Evolutionary conservation across 306 rosid species (phyloP).

Genomic region (Fragaria nilgerrensis): DNA sequence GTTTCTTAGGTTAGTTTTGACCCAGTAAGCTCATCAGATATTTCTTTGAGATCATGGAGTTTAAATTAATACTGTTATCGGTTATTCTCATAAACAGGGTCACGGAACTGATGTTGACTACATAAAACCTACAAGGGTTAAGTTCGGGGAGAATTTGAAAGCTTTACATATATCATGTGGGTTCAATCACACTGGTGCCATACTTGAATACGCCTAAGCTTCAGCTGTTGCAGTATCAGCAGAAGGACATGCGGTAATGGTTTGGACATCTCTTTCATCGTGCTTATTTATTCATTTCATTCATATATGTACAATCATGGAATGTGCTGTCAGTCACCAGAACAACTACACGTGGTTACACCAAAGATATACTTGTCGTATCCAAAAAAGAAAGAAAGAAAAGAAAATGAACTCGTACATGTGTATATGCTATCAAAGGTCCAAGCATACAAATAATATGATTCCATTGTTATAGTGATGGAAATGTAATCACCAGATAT

Average conservation of each 20-base stretch:
- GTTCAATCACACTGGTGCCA: conserved; percentile 93
- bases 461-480: neutral
- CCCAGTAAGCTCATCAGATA: neutral
- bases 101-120: conserved; percentile 87
- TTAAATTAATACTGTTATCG: neutral
- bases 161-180: conserved; percentile 89
- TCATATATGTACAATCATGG: neutral
- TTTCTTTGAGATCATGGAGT: neutral
- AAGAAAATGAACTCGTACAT: too few relatives aligned
- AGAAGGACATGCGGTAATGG: neutral
- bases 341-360: conserved; percentile 1
- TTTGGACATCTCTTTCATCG: neutral
- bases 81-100: conserved; percentile 49
- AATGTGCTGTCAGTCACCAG: neutral
- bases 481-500: neutral
- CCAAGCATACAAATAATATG: neutral
- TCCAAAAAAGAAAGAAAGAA: too few relatives aligned
- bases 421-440: too few relatives aligned
- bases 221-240: conserved; percentile 18
- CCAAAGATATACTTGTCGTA: neutral
- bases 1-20: neutral
- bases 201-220: conserved; percentile 55
- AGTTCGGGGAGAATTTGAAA: conserved; percentile 50
- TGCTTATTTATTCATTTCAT: neutral
- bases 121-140: conserved; percentile 60